These are phyloP conservation scores for Aspergillus chevalieri DNA, from an alignment of 2,329 filamentous ascomycete genomes.

Conservation along the genomic window DNA sequence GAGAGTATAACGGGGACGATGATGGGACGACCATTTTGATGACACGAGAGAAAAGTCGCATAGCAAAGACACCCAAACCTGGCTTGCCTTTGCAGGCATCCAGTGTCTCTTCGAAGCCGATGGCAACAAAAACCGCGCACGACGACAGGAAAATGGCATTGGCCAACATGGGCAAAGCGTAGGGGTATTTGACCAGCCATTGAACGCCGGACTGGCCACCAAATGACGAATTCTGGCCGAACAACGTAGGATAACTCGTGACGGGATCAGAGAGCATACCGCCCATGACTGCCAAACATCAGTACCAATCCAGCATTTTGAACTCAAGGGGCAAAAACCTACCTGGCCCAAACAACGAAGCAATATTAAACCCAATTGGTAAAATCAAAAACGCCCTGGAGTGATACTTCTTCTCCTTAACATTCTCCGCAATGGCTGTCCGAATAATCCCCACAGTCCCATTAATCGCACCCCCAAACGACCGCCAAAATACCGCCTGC, in stretches of 20 bases:
- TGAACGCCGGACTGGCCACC: slow-evolving; percentile 51
- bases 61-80: slow-evolving; percentile 37
- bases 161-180: slow-evolving; percentile 62
- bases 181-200: slow-evolving; percentile 60
- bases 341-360: slow-evolving; percentile 48
- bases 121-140: slow-evolving; percentile 51
- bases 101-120: slow-evolving; percentile 61
- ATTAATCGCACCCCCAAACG: slow-evolving; percentile 62
- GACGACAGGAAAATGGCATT: slow-evolving; percentile 54
- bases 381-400: slow-evolving; percentile 53
- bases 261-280: slow-evolving; percentile 63
- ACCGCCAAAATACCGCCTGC: slow-evolving; percentile 59
- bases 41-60: slow-evolving; percentile 23
- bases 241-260: slow-evolving; percentile 56
- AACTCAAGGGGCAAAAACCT: slow-evolving; percentile 22
- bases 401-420: slow-evolving; percentile 61
- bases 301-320: not conserved
- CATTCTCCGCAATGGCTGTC: slow-evolving; percentile 66
- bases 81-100: slow-evolving; percentile 42
- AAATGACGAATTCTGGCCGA: slow-evolving; percentile 54
- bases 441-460: slow-evolving; percentile 68
- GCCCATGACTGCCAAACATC: slow-evolving; percentile 46
- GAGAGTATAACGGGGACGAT: slow-evolving; percentile 27
- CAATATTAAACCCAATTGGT: slow-evolving; percentile 63
- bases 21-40: slow-evolving; percentile 20